Base-by-base conservation (phyloP, 1,284 basidiomycete genomes). In the Moesziomyces sp. region DNA sequence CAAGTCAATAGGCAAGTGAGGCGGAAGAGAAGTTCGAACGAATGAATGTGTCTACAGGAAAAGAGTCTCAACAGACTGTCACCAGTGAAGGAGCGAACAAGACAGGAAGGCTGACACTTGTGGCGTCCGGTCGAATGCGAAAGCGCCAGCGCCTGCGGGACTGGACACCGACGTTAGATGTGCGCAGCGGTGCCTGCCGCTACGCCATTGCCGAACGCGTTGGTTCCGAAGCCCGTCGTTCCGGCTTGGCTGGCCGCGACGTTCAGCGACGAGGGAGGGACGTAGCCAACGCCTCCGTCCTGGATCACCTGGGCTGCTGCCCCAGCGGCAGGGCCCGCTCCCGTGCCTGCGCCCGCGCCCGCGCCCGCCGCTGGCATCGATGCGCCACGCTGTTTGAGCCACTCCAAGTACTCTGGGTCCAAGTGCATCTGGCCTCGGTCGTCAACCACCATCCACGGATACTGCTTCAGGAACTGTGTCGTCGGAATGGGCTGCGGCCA, bases 401-500 rank as follows among this genome's bases (percentile, higher is more conserved):
- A 74, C 8, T 24, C 44, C n/a, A 30, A 40, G 49, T 51, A 68
- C 6, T 61, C 66, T 10, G 58, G 54, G n/a, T 61, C 38, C 40
- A 74, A 43, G 21, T 38, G 58, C 28, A 58, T 40, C 51, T 58
- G 60, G 0, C 72, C 70, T 6, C 47, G 44, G 5, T 69, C 57
- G 24, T 70, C 62, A 8, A 66, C 58, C 6, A 48, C 40, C 56
- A 59, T 43, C 62, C 58, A 70, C 1, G 62, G 72, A 54, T 74
- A 74, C 72, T 74, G 72, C 2, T 55, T 58, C 40, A 40, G 1
- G 49, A 69, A 58, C 45, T 74, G 72, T n/a, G 62, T 62, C 42
- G 53, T 46, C 0, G 72, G 72, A n/a, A 74, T 74, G 8, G 72
- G 66, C 48, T 65, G 62, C 40, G 53, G 63, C 72, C 72, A 74